A percentile compares a stretch with the other conserved stretches of the same genome.
Conservation (phyloP, 2,329 filamentous ascomycete genomes). For the Didymella keratinophila region DNA sequence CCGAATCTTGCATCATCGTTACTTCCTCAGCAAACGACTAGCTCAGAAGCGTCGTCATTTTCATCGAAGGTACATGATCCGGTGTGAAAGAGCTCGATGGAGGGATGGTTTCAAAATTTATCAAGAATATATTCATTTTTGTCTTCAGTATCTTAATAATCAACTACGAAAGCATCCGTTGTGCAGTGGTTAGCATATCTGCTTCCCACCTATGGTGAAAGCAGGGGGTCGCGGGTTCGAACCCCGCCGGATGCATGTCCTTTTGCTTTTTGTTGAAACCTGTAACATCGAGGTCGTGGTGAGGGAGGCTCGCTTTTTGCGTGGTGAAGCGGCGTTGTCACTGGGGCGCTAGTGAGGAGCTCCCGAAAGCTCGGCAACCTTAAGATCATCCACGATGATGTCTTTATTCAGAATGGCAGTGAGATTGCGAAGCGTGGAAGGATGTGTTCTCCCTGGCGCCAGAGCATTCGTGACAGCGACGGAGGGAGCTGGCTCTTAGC, state of each 20-base stretch:
- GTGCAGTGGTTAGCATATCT: constrained; percentile 52
- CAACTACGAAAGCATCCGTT: constrained; percentile 32
- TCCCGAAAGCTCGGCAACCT: neutral
- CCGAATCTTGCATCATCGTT: neutral
- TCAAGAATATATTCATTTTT: neutral
- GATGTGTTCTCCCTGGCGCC: neutral
- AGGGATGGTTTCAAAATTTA: too few species aligned
- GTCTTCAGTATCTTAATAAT: neutral
- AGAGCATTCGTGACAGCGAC: too few species aligned
- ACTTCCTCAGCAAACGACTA: neutral
- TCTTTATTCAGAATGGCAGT: neutral
- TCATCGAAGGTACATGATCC: too few species aligned
- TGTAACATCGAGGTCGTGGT: neutral
- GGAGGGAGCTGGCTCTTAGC: neutral
- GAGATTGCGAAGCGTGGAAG: neutral
- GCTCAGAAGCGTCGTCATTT: neutral
- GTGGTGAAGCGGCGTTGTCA: neutral
- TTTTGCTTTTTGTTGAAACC: neutral
- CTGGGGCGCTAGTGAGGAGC: neutral
- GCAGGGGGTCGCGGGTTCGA: constrained; percentile 47
- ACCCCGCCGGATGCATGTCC: constrained; percentile 24
- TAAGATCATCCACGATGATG: neutral
- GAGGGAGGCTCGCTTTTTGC: neutral
- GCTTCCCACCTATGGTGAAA: constrained; percentile 44
- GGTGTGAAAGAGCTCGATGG: too few species aligned